Conservation (phyloP, 2,329 filamentous ascomycete genomes). For the Arthroderma sp. region DNA sequence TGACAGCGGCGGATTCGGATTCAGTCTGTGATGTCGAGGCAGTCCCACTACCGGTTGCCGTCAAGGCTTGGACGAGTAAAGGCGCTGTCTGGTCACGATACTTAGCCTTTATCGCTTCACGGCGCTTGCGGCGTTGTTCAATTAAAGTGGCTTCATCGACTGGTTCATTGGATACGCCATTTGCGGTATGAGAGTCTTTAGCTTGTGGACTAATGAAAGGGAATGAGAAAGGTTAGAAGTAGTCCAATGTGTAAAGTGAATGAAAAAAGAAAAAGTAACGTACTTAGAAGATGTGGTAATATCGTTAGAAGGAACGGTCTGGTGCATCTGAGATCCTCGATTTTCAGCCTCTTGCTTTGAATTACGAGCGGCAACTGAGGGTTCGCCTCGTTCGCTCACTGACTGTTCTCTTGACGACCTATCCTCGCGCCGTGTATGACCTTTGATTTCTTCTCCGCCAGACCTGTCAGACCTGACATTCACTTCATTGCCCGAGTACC, state of each 20-base stretch:
- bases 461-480: slow-evolving; percentile 16
- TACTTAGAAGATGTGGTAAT: slow-evolving; percentile 28
- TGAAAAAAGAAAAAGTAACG: slow-evolving; percentile 17
- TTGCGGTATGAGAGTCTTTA: slow-evolving; percentile 14
- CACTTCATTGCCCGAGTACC: slow-evolving; percentile 25
- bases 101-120: slow-evolving; percentile 75
- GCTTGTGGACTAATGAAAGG: slow-evolving; percentile 6
- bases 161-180: slow-evolving; percentile 40
- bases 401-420: slow-evolving; percentile 43
- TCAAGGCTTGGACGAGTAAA: slow-evolving; percentile 61
- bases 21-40: slow-evolving; percentile 14
- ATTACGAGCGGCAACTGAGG: slow-evolving; percentile 45
- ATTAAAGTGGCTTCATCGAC: slow-evolving; percentile 72
- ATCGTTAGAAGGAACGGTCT: slow-evolving; percentile 30
- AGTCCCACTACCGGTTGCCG: slow-evolving; percentile 36
- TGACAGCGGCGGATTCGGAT: no score
- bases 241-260: slow-evolving; percentile 9
- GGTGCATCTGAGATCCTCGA: slow-evolving; percentile 46
- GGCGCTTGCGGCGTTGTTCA: slow-evolving; percentile 68
- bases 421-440: slow-evolving; percentile 21
- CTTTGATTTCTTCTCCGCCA: background rate
- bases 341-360: slow-evolving; percentile 55
- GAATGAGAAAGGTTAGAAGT: slow-evolving; percentile 2
- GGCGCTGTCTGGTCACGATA: slow-evolving; percentile 58
- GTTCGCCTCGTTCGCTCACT: slow-evolving; percentile 51